phyloP scores from a whole-genome alignment of 2,329 filamentous ascomycete genomes.

The Dendryphion nanum region DNA sequence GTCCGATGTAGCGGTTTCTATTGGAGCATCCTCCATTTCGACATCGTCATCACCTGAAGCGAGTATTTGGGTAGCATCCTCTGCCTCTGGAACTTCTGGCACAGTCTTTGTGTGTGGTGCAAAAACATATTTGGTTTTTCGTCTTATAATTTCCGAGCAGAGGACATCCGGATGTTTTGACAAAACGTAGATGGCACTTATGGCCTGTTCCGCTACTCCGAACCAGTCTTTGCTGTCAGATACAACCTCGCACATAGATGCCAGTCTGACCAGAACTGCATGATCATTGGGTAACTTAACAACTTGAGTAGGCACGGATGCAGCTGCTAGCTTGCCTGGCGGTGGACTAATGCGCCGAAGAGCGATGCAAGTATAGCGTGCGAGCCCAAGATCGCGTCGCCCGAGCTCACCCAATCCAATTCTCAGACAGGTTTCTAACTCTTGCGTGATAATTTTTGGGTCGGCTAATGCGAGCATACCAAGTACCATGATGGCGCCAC shows the following conservation, averaged over 20 bases:
- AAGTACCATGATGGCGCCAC: slow-evolving; percentile 91
- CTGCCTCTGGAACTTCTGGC: slow-evolving; percentile 31
- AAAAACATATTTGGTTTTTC: slow-evolving; percentile 85
- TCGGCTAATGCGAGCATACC: slow-evolving; percentile 95
- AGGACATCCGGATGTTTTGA: slow-evolving; percentile 92
- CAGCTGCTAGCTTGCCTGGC: slow-evolving; percentile 63
- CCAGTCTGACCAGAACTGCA: slow-evolving; percentile 76
- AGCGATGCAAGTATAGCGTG: slow-evolving; percentile 94
- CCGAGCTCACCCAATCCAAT: slow-evolving; percentile 84
- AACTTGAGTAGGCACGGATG: slow-evolving; percentile 54
- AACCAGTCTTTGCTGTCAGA: slow-evolving; percentile 92
- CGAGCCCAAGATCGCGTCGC: slow-evolving; percentile 78
- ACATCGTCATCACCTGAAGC: slow-evolving; percentile 6
- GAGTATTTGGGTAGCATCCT: slow-evolving; percentile 21
- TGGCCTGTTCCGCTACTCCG: slow-evolving; percentile 91
- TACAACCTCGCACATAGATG: slow-evolving; percentile 78
- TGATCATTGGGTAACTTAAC: slow-evolving; percentile 89
- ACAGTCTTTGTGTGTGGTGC: slow-evolving; percentile 48
- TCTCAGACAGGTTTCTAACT: slow-evolving; percentile 91
- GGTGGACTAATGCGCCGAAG: slow-evolving; percentile 81
- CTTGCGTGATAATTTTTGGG: slow-evolving; percentile 87
- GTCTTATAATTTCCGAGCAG: slow-evolving; percentile 84
- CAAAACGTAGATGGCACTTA: slow-evolving; percentile 90
- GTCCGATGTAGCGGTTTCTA: not conserved
- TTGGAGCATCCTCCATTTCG: slow-evolving; percentile 15